Conservation (phyloP, 2,329 filamentous ascomycete species). For the Scorias spongiosa region DNA sequence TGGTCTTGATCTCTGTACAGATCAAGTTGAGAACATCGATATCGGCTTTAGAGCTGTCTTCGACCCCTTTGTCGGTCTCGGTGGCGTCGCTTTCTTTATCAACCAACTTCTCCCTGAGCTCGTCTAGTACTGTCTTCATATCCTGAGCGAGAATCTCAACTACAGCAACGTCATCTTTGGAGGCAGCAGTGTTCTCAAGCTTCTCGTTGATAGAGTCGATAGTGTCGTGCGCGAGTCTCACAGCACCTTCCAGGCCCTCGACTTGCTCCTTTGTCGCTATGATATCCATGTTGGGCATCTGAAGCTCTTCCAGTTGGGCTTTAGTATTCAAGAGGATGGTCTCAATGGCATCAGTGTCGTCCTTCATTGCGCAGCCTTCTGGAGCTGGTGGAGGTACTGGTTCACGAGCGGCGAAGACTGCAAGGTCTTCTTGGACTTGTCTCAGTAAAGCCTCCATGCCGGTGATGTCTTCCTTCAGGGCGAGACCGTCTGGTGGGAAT, state of each 20-base stretch:
- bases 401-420: slow-evolving; percentile 31
- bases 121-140: slow-evolving; percentile 59
- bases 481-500: slow-evolving; percentile 19
- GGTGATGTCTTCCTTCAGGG: slow-evolving; percentile 39
- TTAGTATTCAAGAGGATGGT: slow-evolving; percentile 83
- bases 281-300: slow-evolving; percentile 48
- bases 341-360: slow-evolving; percentile 83
- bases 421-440: slow-evolving; percentile 46
- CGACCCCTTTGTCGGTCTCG: slow-evolving; percentile 23
- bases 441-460: slow-evolving; percentile 31
- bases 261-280: slow-evolving; percentile 47
- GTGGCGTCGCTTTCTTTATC: slow-evolving; percentile 33
- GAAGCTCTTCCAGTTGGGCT: slow-evolving; percentile 68
- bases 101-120: slow-evolving; percentile 31
- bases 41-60: slow-evolving; percentile 64
- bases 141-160: slow-evolving; percentile 69
- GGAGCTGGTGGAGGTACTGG: slow-evolving; percentile 12
- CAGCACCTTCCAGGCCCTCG: slow-evolving; percentile 48
- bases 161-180: slow-evolving; percentile 62
- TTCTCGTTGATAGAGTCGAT: slow-evolving; percentile 51
- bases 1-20: slow-evolving; percentile 70
- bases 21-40: slow-evolving; percentile 65
- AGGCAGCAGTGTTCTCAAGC: slow-evolving; percentile 51
- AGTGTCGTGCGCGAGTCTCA: slow-evolving; percentile 61
- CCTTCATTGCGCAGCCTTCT: slow-evolving; percentile 50